Evolutionary conservation across 441 rosid genomes (phyloP).

Genomic region (Eutrema salsugineum): DNA sequence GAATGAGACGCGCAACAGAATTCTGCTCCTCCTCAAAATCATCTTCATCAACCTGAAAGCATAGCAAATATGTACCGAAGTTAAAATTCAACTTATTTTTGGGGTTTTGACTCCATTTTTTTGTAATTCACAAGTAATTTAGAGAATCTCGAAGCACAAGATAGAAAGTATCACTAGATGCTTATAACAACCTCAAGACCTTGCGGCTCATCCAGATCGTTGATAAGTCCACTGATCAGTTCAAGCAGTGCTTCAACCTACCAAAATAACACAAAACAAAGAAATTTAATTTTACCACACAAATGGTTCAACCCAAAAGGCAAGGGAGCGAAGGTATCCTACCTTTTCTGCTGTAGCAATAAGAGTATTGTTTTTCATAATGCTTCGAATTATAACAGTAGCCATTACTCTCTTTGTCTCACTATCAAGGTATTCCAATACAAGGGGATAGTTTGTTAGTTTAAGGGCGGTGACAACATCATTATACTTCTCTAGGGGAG

Average conservation of each 20-base stretch:
- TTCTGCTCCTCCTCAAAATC: constrained; percentile 97
- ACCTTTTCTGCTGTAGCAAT: constrained; percentile 87
- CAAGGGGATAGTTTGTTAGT: constrained; percentile 82
- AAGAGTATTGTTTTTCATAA: constrained; percentile 85
- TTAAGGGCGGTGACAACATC: constrained; percentile 87
- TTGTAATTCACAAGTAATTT: background rate
- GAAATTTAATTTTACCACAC: constrained; percentile 13
- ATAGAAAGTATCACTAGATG: constrained; percentile 10
- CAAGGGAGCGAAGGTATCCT: constrained; percentile 8
- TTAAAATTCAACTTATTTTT: constrained; percentile 7
- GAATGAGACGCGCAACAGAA: constrained; percentile 94
- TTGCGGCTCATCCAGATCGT: constrained; percentile 69
- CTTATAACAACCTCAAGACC: constrained; percentile 59
- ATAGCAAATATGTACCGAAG: background rate
- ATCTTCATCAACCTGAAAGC: constrained; percentile 78
- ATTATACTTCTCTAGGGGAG: constrained; percentile 96
- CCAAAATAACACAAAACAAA: constrained; percentile 11
- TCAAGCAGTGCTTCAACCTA: constrained; percentile 94
- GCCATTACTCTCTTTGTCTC: constrained; percentile 97
- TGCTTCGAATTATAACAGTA: constrained; percentile 83
- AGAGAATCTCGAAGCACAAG: background rate
- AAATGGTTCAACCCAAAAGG: constrained; percentile 9
- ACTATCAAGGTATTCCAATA: constrained; percentile 81
- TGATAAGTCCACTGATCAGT: constrained; percentile 85
- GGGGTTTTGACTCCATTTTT: background rate